phyloP scores from a whole-genome alignment of 2,329 filamentous ascomycete genomes.

The Ascochyta lentis region DNA sequence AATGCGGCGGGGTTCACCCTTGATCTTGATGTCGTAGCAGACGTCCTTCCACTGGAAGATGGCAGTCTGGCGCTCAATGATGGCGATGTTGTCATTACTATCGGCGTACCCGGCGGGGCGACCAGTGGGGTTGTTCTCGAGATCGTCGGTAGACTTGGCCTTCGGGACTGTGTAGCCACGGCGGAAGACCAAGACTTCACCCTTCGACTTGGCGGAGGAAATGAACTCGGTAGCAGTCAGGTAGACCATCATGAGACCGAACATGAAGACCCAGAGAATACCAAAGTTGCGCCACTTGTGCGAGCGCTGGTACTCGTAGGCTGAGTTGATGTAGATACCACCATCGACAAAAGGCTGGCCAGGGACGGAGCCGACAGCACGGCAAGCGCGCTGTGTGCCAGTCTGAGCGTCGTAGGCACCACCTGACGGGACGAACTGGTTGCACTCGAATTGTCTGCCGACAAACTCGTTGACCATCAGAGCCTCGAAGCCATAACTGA shows the following conservation, averaged over 20 bases:
- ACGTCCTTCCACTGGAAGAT: constrained; percentile 88
- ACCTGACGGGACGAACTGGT: constrained; percentile 52
- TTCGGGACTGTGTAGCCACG: constrained; percentile 59
- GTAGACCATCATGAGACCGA: constrained; percentile 53
- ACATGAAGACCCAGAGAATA: constrained; percentile 55
- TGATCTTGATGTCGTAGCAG: constrained; percentile 81
- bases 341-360: constrained; percentile 50
- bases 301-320: constrained; percentile 42
- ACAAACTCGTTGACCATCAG: constrained; percentile 86
- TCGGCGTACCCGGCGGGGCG: constrained; percentile 44
- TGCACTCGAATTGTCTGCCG: constrained; percentile 64
- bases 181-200: constrained; percentile 59
- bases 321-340: constrained; percentile 45
- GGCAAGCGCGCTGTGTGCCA: constrained; percentile 48
- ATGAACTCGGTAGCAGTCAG: constrained; percentile 56
- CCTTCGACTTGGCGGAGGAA: constrained; percentile 59
- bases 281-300: constrained; percentile 59
- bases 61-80: constrained; percentile 69
- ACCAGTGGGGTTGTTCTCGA: constrained; percentile 46
- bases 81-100: constrained; percentile 50
- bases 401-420: constrained; percentile 44
- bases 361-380: constrained; percentile 50
- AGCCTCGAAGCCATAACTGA: constrained; percentile 80
- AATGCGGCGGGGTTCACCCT: constrained; percentile 75
- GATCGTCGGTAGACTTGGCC: constrained; percentile 51